Conservation (phyloP, 768 basidiomycete genomes). For the Coprinopsis marcescibilis region DNA sequence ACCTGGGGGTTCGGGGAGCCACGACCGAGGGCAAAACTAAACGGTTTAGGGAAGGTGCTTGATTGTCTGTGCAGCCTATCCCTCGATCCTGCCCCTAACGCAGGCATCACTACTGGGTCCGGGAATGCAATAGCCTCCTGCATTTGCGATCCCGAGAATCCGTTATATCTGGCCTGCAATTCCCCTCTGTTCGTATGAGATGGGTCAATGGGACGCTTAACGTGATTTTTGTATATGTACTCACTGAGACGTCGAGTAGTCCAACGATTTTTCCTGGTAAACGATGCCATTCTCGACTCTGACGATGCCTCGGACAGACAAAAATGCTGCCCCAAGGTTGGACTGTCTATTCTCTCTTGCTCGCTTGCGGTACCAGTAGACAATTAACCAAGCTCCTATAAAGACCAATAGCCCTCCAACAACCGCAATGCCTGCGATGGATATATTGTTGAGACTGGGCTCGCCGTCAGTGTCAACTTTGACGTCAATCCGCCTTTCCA, state of each 20-base stretch:
- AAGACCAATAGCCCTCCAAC: constrained; percentile 35
- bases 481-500: no score
- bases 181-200: no score
- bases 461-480: constrained; percentile 1
- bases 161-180: no score
- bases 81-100: constrained; percentile 22
- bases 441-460: constrained; percentile 20
- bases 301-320: constrained; percentile 44
- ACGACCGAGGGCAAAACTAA: constrained; percentile 30
- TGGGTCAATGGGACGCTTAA: no score
- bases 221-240: no score
- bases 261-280: constrained; percentile 18
- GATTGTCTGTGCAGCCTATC: constrained; percentile 38
- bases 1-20: constrained; percentile 14
- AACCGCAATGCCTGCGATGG: constrained; percentile 48
- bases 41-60: constrained; percentile 37
- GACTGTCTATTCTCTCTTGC: constrained; percentile 29
- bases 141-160: neutral
- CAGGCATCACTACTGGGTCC: constrained; percentile 33
- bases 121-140: constrained; percentile 41
- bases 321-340: constrained; percentile 36
- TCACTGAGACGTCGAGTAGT: constrained; percentile 17
- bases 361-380: constrained; percentile 38
- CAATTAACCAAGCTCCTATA: constrained; percentile 36
- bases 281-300: constrained; percentile 17